Evolutionary conservation across 2,329 filamentous ascomycete genomes (phyloP).

Genomic region (Neonectria sp.): DNA sequence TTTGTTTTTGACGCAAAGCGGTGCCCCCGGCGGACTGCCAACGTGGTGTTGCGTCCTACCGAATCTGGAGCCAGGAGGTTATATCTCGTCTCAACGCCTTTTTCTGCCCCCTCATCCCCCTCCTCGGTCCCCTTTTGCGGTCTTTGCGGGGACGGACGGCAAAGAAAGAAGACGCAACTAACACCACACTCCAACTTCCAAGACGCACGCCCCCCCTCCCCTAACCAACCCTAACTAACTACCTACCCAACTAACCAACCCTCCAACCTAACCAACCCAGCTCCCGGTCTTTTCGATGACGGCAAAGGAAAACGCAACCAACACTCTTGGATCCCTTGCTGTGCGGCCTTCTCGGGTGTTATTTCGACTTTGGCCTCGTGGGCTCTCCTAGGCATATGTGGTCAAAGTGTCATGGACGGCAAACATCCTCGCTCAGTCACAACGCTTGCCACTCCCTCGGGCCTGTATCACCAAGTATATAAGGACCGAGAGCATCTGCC

Average conservation of each 20-base stretch:
- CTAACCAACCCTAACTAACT: slow-evolving; percentile 39
- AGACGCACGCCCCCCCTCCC: slow-evolving; percentile 46
- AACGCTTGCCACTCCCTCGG: slow-evolving; percentile 44
- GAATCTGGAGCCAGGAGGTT: slow-evolving; percentile 44
- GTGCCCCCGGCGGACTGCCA: slow-evolving; percentile 36
- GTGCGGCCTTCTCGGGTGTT: slow-evolving; percentile 40
- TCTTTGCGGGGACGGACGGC: slow-evolving; percentile 46
- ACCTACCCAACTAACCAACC: slow-evolving; percentile 21
- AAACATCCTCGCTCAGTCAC: slow-evolving; percentile 46
- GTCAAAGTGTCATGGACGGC: slow-evolving; percentile 47
- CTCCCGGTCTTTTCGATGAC: slow-evolving; percentile 41
- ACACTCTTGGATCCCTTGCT: slow-evolving; percentile 44
- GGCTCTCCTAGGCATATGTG: slow-evolving; percentile 44
- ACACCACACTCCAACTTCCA: slow-evolving; percentile 43
- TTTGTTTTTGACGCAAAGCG: slow-evolving; percentile 49
- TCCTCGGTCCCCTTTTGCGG: slow-evolving; percentile 37
- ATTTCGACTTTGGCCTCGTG: slow-evolving; percentile 49
- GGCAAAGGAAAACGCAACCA: slow-evolving; percentile 44
- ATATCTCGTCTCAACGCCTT: slow-evolving; percentile 43
- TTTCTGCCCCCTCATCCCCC: slow-evolving; percentile 39
- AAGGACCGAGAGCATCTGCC: slow-evolving; percentile 40
- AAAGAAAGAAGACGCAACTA: slow-evolving; percentile 41
- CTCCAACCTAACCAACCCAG: slow-evolving; percentile 41
- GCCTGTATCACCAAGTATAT: slow-evolving; percentile 49
- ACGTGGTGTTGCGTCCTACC: slow-evolving; percentile 46